Base-by-base conservation (phyloP, 495 filamentous ascomycete species). In the Penicillium diatomitis region DNA sequence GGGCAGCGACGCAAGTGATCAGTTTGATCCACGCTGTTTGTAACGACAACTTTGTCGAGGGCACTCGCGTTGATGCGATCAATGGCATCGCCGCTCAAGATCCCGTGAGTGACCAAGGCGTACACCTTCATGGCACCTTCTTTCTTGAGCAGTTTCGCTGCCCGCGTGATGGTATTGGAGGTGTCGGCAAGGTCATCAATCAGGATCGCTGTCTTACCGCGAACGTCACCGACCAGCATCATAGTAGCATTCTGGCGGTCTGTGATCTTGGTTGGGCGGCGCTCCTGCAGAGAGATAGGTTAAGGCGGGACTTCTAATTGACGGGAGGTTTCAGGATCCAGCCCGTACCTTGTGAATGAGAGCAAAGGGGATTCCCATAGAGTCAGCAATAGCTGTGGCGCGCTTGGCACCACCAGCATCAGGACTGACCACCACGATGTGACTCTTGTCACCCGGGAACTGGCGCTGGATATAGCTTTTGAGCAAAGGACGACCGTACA, bases 391-490 rank as follows among this genome's bases (percentile, higher is more conserved):
- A 37, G 89, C 87, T n/a, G 91, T 96, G 9, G 94, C 92, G 46
- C 92, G 76, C 75, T 98, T 98, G 8, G 92, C 94, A 46, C 92
- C 92, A 49, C 92, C 92, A 8, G 92, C 92, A 70, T 98, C 92
- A 8, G 92, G 92, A 61, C 88, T 94, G 56, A 98, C 89, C 58
- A 98, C 87, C 38, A 97, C 88, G 44, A 87, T 86, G 48, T 90
- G 78, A 20, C 20, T 20, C 66, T 86, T 85, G 67, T 82, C 88
- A 57, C 90, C 85, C 50, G 89, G 85, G 57, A 97, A 95, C 51
- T 86, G 79, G 47, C 85, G 82, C 67, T 86, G 80, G 54, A 98
- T 96, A 67, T 96, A 97, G 44, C 82, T 84, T 66, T 92, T 85
- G 42, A 97, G 75, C 38, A 96, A 73, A 38, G 89, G 86, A 47